These are phyloP conservation scores for Sporothrix pallida DNA, from an alignment of 2,329 filamentous ascomycete species.

Conservation along the genomic window DNA sequence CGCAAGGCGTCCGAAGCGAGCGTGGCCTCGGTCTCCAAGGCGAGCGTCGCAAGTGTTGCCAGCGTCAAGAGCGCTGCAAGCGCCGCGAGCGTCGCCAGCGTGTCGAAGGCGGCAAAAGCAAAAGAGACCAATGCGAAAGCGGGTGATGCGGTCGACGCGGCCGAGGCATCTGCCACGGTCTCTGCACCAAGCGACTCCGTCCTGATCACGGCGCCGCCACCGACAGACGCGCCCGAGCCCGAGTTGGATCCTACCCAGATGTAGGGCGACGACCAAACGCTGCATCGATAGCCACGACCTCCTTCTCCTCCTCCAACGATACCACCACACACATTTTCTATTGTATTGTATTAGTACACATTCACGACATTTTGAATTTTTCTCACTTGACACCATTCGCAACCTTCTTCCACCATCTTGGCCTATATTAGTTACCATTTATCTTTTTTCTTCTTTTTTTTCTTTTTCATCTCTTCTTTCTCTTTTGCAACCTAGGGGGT, in stretches of 20 bases:
- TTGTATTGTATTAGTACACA: slow-evolving; percentile 31
- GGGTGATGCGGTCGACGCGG: too few relatives aligned
- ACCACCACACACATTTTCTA: slow-evolving; percentile 11
- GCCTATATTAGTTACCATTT: slow-evolving; percentile 12
- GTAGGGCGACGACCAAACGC: not conserved
- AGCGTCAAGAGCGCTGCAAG: slow-evolving; percentile 15
- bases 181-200: not conserved
- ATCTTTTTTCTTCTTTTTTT: not conserved
- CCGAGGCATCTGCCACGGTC: too few relatives aligned
- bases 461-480: not conserved
- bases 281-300: not conserved
- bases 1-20: not conserved
- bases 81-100: not conserved
- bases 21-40: slow-evolving; percentile 16
- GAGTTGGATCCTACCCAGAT: not conserved
- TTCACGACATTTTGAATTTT: slow-evolving; percentile 19
- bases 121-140: not conserved
- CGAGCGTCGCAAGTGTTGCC: slow-evolving; percentile 27
- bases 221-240: not conserved
- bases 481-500: not conserved
- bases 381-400: not conserved
- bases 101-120: not conserved
- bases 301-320: not conserved
- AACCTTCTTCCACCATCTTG: not conserved
- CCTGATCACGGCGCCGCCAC: not conserved